Conservation (phyloP, 1,284 basidiomycete genomes). For the Ganoderma boninense region DNA sequence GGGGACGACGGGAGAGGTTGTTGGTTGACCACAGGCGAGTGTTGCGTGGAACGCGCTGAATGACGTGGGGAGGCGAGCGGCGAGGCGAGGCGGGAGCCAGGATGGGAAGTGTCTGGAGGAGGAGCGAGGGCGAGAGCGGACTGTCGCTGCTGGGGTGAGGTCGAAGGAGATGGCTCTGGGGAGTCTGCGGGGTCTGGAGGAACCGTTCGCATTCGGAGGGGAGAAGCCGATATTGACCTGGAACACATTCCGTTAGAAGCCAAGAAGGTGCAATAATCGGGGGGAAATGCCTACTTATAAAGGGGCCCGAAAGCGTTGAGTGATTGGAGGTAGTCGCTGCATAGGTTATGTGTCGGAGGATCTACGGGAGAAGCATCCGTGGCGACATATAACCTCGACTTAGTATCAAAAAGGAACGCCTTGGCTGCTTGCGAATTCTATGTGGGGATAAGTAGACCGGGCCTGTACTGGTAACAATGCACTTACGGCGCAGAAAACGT, state of each 20-base stretch:
- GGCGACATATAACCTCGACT: slow-evolving; percentile 88
- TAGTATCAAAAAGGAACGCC: slow-evolving; percentile 91
- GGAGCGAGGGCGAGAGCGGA: slow-evolving; percentile 14
- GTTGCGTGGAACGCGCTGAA: slow-evolving; percentile 10
- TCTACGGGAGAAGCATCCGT: slow-evolving; percentile 95
- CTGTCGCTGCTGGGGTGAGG: slow-evolving; percentile 24
- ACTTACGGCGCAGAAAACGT: slow-evolving; percentile 79
- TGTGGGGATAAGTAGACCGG: not conserved
- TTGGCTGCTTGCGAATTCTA: slow-evolving; percentile 92
- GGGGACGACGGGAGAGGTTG: slow-evolving; percentile 18
- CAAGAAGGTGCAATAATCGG: too few relatives aligned
- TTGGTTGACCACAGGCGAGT: slow-evolving; percentile 5
- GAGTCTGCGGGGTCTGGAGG: slow-evolving; percentile 16
- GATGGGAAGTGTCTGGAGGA: not conserved
- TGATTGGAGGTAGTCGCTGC: slow-evolving; percentile 92
- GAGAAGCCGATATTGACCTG: slow-evolving; percentile 43
- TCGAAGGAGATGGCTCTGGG: slow-evolving; percentile 21
- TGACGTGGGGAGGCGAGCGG: slow-evolving; percentile 17
- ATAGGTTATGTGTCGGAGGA: slow-evolving; percentile 85
- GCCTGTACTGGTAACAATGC: not conserved
- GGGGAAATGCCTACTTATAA: slow-evolving; percentile 67
- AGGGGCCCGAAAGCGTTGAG: slow-evolving; percentile 86
- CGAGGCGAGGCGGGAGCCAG: slow-evolving; percentile 21
- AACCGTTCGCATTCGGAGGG: slow-evolving; percentile 30
- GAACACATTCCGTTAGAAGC: not conserved